Evolutionary conservation across 2,329 filamentous ascomycete genomes (phyloP), one percentile per base, ranked within the genome.

Genomic region (Cladophialophora immunda): DNA sequence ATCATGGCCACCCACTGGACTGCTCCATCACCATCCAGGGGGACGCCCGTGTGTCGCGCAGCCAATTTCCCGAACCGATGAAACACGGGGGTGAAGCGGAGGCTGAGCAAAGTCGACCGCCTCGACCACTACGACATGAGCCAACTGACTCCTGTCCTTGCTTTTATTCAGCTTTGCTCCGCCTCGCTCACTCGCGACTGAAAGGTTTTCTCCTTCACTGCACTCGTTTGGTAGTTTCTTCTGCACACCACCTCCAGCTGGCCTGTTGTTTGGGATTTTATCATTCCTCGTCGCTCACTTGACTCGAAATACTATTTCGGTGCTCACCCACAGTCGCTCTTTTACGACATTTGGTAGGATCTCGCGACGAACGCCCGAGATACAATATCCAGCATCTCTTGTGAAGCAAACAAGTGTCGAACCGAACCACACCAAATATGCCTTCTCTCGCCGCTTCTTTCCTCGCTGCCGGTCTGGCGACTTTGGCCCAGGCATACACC

Each of bases 401-500:
- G n/a, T 2, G 22, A 13, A 13, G 45, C 9, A 50, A 25, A 45
- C 15, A 4, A 15, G n/a, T 25, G 9, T 25, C 7, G 17, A 25
- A 50, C 15, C 45, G 4, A 50, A 22, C 11, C 13, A 1, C 11
- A 25, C 7, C 45, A 50, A 65, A 68, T 4, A 70, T 70, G 68
- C 64, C 59, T 57, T 68, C 68, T 15, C 5, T 65, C 34, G 9
- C 66, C 32, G 22, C 54, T 54, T 25, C 87, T 47, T 85, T 83
- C 72, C 84, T 83, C 25, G 87, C 87, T n/a, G 87, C 87, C n/a
- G 88, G 87, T 27, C 88, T 90, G 72, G 88, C 87, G 38, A 87
- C 88, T 13, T 81, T 89, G 0, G 86, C 98, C 22, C 88, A 93
- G 66, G 94, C 81, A 19, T 73, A 64, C 58, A 73, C 71, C 53